phyloP scores from a whole-genome alignment of 192 early-diverging fungal species.

The Coemansia reversa region DNA sequence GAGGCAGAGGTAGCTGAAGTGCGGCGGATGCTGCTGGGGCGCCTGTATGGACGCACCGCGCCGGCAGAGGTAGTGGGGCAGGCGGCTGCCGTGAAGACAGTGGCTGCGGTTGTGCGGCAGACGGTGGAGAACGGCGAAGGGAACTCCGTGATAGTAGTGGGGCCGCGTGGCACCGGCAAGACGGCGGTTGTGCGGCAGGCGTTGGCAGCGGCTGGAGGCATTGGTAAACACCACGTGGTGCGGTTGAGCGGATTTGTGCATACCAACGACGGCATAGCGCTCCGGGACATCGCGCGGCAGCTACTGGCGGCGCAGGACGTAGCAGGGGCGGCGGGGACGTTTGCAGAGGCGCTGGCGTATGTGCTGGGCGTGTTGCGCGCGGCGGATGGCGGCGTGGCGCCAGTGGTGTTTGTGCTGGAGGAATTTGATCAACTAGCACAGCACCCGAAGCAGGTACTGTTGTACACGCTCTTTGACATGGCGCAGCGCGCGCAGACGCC shows the following conservation, averaged over 20 bases:
- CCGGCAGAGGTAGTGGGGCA: slow-evolving; percentile 37
- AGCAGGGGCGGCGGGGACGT: slow-evolving; percentile 36
- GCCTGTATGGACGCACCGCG: slow-evolving; percentile 32
- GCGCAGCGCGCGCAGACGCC: slow-evolving; percentile 81
- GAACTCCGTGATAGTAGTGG: slow-evolving; percentile 84
- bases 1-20: not conserved
- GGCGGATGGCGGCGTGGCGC: slow-evolving; percentile 5
- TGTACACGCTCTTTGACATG: slow-evolving; percentile 94
- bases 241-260: slow-evolving; percentile 77
- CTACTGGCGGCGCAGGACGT: slow-evolving; percentile 64
- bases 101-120: slow-evolving; percentile 25
- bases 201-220: slow-evolving; percentile 5
- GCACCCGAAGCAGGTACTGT: slow-evolving; percentile 87
- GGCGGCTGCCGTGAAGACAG: slow-evolving; percentile 19
- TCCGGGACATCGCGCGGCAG: slow-evolving; percentile 82
- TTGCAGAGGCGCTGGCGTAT: slow-evolving; percentile 43
- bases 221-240: slow-evolving; percentile 61
- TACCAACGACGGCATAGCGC: slow-evolving; percentile 75
- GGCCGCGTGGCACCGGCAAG: slow-evolving; percentile 79
- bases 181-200: slow-evolving; percentile 41
- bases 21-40: slow-evolving; percentile 15
- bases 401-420: slow-evolving; percentile 83
- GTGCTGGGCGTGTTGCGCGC: slow-evolving; percentile 39
- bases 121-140: slow-evolving; percentile 60
- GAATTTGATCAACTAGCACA: slow-evolving; percentile 92